Evolutionary conservation across 495 filamentous ascomycete species (phyloP).

Genomic region (Penicillium herquei): DNA sequence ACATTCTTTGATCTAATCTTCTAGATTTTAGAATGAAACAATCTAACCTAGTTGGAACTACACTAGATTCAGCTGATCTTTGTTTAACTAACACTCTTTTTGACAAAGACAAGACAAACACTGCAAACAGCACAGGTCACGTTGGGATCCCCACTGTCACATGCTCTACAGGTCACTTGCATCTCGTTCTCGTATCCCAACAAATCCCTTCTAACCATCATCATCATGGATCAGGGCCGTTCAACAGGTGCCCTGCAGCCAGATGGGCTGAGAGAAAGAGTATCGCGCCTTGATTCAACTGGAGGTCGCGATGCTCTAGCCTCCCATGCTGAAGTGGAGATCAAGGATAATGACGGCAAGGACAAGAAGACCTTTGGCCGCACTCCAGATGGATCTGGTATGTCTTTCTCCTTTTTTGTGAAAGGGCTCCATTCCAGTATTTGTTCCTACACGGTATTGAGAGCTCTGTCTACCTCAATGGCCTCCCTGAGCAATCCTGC

Average conservation of each 20-base stretch:
- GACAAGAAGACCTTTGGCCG: conserved; percentile 81
- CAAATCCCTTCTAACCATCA: conserved; percentile 18
- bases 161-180: conserved; percentile 28
- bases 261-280: conserved; percentile 45
- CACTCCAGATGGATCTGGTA: conserved; percentile 87
- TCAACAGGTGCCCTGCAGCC: conserved; percentile 44
- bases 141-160: conserved; percentile 28
- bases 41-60: not conserved
- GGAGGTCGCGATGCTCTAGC: conserved; percentile 34
- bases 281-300: conserved; percentile 33
- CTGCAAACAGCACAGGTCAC: conserved; percentile 22
- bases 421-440: not conserved
- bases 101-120: conserved; percentile 1
- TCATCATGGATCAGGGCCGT: conserved; percentile 44
- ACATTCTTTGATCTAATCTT: not conserved
- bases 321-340: conserved; percentile 36
- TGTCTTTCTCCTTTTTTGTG: conserved; percentile 27
- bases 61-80: too few relatives aligned
- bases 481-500: not conserved
- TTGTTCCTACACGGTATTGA: not conserved
- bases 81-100: not conserved
- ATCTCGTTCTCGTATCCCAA: conserved; percentile 10
- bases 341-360: conserved; percentile 46
- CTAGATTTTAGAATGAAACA: not conserved
- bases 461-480: not conserved